Evolutionary conservation across 1,284 basidiomycete genomes (phyloP), one percentile per base, ranked within the genome.

Genomic region (Sanghuangporus sanghuang): DNA sequence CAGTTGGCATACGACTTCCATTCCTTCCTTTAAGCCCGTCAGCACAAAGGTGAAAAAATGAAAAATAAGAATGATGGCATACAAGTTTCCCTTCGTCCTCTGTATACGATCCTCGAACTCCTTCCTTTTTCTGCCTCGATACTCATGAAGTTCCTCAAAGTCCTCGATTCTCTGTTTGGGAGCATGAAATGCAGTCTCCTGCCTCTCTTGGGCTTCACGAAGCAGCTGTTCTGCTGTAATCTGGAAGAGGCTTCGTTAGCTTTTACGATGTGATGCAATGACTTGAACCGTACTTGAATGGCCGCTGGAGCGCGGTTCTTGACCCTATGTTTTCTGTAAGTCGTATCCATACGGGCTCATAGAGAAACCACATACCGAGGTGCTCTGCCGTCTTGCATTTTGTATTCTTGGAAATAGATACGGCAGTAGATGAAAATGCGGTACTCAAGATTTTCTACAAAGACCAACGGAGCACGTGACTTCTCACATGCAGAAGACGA

Each of bases 221-320:
- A 99, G 82, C 50, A 99, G 88, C 79, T 99, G 96, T 78, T 98
- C 96, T 36, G 96, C 94, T 61, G 96, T 97, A 78, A 98, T 96
- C 91, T 95, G 75, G 49, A 40, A 63, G 62, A 60, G 53, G 64
- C 67, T 40, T n/a, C 1, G 36, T 59, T 39, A 67, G 59, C 64
- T 58, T 61, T 46, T 57, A 36, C 40, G 62, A 53, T 12, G 35
- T 16, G 49, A 65, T 39, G 50, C 32, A 46, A 42, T 59, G 27
- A 48, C 40, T 57, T 62, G 42, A 32, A 36, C 74, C 78, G 64
- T 64, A 90, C 92, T 77, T 97, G 95, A 67, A 98, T 82, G 62
- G 93, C 89, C 63, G 95, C 95, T 35, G 95, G 89, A 23, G 95
- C 95, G 59, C 95, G 85, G 76, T 98, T 98, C 82, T 96, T 95